phyloP scores from a whole-genome alignment of 441 rosid genomes.

The Cnidoscolus chayamansa region DNA sequence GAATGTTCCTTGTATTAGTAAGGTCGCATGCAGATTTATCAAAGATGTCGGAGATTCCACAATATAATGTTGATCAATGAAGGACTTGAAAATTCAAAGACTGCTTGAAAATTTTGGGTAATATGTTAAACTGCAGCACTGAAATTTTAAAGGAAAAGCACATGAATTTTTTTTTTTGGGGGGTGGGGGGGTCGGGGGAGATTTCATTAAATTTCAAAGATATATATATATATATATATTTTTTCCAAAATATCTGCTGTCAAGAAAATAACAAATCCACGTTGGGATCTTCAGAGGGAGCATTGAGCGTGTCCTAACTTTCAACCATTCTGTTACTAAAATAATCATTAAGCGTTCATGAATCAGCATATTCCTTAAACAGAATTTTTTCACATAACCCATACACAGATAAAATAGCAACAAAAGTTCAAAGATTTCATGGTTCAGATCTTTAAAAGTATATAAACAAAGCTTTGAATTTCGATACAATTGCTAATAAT shows the following conservation, averaged over 20 bases:
- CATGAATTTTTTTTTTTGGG: too few species aligned
- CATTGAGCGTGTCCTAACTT: neutral
- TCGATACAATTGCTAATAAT: neutral
- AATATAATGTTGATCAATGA: neutral
- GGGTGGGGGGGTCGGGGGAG: too few species aligned
- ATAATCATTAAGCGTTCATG: neutral
- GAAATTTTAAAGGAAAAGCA: neutral
- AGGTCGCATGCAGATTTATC: neutral
- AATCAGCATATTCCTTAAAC: neutral
- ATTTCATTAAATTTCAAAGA: too few species aligned
- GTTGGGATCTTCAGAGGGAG: neutral
- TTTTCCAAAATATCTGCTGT: too few species aligned
- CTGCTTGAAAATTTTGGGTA: neutral
- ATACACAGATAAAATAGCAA: neutral
- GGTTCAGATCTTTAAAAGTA: too few species aligned
- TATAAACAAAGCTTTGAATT: neutral
- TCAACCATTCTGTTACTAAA: neutral
- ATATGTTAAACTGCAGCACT: neutral
- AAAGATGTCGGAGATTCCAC: neutral
- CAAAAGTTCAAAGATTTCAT: too few species aligned
- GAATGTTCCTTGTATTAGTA: slow-evolving; percentile 1
- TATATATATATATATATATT: too few species aligned
- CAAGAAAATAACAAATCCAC: too few species aligned
- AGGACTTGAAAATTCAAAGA: neutral
- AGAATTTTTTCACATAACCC: neutral